Evolutionary conservation across 257 asterid genomes (phyloP), one percentile per base, ranked within the genome.

Genomic region (Penstemon barbatus): DNA sequence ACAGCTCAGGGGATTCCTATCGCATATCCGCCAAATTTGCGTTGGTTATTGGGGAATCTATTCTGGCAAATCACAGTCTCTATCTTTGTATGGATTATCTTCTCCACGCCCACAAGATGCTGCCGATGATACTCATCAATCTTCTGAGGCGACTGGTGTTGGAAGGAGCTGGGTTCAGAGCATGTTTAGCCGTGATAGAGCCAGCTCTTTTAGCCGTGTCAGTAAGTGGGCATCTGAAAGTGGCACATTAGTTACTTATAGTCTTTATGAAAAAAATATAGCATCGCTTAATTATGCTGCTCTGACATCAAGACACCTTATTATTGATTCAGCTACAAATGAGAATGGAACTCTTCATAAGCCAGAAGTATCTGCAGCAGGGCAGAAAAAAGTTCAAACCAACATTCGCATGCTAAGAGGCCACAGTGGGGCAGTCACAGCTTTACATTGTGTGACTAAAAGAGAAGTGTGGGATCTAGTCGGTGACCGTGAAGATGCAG

Each of bases 101-200:
- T 89, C 97, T 73, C 98, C 97, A 70, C 92, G 91, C 62, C 85
- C 93, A 65, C 92, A 87, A 79, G 95, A 87, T 80, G 76, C 84
- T 66, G 81, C 80, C 7, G 79, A 75, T 72, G 88, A 77, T 78
- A 69, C 79, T 54, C 87, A 89, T 66, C 92, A 84, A 77, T 85
- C 92, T 42, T 78, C 97, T 54, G 98, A 92, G 84, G 98, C 87
- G 65, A 80, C 97, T 73, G 95, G 80, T 72, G 86, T 82, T 61
- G 98, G 98, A 74, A 85, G 98, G 80, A 92, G 97, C 82, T 89
- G 98, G 98, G 98, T 92, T 38, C 98, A 92, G 76, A 92, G 98
- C 88, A 92, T 92, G 98, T 92, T 92, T 81, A 92, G 95, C 82
- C 80, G 96, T 73, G 98, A 92, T 60, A 84, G 89, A 77, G 80